Conservation (phyloP, 2,329 filamentous ascomycete species). For the Meredithiella fracta region DNA sequence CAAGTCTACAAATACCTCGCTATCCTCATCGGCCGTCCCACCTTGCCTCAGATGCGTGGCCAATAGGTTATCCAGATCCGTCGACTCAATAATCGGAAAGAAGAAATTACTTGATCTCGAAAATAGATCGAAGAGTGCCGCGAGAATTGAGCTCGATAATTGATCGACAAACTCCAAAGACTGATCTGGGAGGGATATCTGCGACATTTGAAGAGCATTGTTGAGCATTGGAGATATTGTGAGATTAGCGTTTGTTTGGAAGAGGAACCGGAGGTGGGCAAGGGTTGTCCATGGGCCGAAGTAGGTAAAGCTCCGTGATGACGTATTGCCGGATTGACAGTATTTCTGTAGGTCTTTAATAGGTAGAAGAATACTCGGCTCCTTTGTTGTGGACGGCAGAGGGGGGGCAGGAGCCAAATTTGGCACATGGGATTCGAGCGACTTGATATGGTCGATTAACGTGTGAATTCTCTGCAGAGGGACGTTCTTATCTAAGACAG, state of each 20-base stretch:
- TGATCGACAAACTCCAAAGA: neutral
- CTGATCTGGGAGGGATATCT: neutral
- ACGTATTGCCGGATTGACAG: neutral
- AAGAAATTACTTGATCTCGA: constrained; percentile 5
- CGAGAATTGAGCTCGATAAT: neutral
- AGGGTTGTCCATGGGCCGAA: constrained; percentile 6
- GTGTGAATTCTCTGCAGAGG: neutral
- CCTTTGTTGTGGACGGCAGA: neutral
- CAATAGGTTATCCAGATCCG: neutral
- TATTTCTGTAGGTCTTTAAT: neutral
- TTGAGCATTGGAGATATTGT: neutral
- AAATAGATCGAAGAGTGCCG: constrained; percentile 2
- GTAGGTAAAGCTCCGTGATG: neutral
- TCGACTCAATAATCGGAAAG: neutral
- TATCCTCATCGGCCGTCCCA: neutral
- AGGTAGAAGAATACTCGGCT: neutral
- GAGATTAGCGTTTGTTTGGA: neutral
- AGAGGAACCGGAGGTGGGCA: neutral
- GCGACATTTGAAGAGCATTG: neutral
- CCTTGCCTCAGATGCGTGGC: neutral
- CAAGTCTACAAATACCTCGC: constrained; percentile 10
- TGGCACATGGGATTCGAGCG: neutral
- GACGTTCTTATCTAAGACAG: constrained; percentile 5
- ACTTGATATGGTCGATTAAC: neutral
- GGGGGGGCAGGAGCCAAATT: neutral